phyloP scores from a whole-genome alignment of 2,329 filamentous ascomycete genomes.

The Cladosporium velox region DNA sequence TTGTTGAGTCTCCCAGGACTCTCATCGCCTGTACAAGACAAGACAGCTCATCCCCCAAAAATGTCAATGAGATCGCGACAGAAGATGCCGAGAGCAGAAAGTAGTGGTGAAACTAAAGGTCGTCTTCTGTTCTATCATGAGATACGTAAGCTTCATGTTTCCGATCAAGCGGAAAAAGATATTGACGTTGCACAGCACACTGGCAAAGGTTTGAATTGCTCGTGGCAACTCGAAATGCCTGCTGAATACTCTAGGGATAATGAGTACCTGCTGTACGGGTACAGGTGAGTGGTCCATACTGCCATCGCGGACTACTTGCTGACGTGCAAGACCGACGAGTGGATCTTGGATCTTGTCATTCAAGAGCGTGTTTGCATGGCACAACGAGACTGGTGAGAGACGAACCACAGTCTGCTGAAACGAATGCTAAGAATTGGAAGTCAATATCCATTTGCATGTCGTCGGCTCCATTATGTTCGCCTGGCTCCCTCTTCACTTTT shows the following conservation, averaged over 20 bases:
- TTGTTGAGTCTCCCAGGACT: too few relatives aligned
- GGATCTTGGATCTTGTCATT: constrained; percentile 8
- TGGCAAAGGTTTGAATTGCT: not conserved
- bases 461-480: constrained; percentile 23
- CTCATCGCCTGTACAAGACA: too few relatives aligned
- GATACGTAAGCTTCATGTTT: not conserved
- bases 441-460: constrained; percentile 27
- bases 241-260: not conserved
- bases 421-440: constrained; percentile 14
- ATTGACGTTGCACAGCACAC: not conserved
- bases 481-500: constrained; percentile 25
- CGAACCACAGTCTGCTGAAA: not conserved
- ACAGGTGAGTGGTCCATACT: not conserved
- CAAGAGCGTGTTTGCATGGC: constrained; percentile 22
- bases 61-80: too few relatives aligned
- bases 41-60: too few relatives aligned
- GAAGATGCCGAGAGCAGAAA: not conserved
- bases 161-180: not conserved
- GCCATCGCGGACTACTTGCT: not conserved
- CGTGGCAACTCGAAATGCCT: not conserved
- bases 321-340: not conserved
- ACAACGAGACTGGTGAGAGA: constrained; percentile 21
- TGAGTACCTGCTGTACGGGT: not conserved
- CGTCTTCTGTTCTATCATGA: not conserved
- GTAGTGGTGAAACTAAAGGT: not conserved